Base-by-base conservation (phyloP, 2,329 filamentous ascomycete species). In the Tolypocladium ophioglossoides region DNA sequence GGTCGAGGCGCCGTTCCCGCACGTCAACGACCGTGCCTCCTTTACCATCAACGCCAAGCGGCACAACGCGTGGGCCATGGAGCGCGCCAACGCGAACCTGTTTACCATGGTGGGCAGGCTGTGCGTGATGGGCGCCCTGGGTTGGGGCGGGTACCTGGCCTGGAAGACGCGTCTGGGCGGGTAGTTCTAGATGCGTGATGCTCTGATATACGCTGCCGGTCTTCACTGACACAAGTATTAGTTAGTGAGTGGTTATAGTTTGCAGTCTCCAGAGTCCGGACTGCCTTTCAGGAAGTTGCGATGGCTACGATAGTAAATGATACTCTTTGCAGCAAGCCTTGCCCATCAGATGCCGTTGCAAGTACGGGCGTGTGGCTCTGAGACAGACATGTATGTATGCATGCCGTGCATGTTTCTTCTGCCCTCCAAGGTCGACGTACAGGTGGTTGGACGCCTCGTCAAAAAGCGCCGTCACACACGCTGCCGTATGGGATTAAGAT, bases 1-100 rank as follows among this genome's bases (percentile, higher is more conserved):
- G 59, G 65, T 66, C 0, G 63, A 66, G 32, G 65, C 63, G 14
- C 68, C 66, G 1, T 70, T 69, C 18, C 68, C 68, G 2, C 64
- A 58, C 14, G 58, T 66, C 46, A 69, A 70, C 37, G 68, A 70
- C 38, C 61, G 65, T 1, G 62, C 58, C 30, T 51, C 56, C 18
- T 68, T 69, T 40, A 46, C 50, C 3, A 52, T 27, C 22, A 51
- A 62, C 9, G 51, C 54, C n/a, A 46, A 24, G 32, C 35, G 55
- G 18, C 56, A 57, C 39, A 35, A 52, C 38, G 40, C 34, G 12
- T n/a, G n/a, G 30, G 7, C 30, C 30, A 30, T 2, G 30, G 30
- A 4, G 30, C 56, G 39, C 30, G 67, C 66, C 3, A 62, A 62
- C 24, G 34, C 55, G 16, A 66, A 64, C 16, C 24, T 69, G 11